phyloP scores from a whole-genome alignment of 805 yeast genomes.

The Torulaspora microellipsoides region DNA sequence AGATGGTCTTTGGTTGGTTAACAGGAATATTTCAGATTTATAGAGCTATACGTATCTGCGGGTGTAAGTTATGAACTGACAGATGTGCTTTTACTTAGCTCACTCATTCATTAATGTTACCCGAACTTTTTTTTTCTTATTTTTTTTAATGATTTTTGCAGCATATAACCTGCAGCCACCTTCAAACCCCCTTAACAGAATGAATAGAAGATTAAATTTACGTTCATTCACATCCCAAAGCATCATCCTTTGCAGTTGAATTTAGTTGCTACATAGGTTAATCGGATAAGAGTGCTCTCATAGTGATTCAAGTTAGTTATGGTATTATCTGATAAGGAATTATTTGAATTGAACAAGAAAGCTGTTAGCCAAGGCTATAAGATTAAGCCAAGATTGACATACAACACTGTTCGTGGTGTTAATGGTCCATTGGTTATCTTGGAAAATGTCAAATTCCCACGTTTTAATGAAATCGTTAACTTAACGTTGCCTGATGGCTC shows the following conservation, averaged over 20 bases:
- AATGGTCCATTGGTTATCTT: slow-evolving; percentile 96
- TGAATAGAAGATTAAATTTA: too few relatives aligned
- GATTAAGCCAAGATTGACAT: slow-evolving; percentile 83
- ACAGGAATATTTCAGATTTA: not conserved
- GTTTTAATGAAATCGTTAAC: slow-evolving; percentile 94
- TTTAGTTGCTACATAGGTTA: too few relatives aligned
- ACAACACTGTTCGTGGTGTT: slow-evolving; percentile 97
- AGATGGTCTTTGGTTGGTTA: slow-evolving; percentile 22
- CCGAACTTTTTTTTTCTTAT: slow-evolving; percentile 2
- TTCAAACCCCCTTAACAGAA: slow-evolving; percentile 10
- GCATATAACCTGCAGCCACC: slow-evolving; percentile 11
- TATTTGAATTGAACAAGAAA: slow-evolving; percentile 73
- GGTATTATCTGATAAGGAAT: slow-evolving; percentile 38
- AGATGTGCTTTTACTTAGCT: too few relatives aligned
- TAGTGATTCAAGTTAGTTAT: slow-evolving; percentile 7
- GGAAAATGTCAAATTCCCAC: slow-evolving; percentile 81
- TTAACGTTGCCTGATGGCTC: slow-evolving; percentile 95
- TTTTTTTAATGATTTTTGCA: slow-evolving; percentile 5
- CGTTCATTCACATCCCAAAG: too few relatives aligned
- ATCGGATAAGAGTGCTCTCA: too few relatives aligned
- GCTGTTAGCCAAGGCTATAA: slow-evolving; percentile 92
- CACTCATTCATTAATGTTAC: not conserved
- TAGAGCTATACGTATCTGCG: too few relatives aligned
- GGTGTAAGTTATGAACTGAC: too few relatives aligned
- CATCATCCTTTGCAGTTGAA: too few relatives aligned